Evolutionary conservation across 1,284 basidiomycete genomes (phyloP), one percentile per base, ranked within the genome.

Genomic region (Psilocybe mexicana): DNA sequence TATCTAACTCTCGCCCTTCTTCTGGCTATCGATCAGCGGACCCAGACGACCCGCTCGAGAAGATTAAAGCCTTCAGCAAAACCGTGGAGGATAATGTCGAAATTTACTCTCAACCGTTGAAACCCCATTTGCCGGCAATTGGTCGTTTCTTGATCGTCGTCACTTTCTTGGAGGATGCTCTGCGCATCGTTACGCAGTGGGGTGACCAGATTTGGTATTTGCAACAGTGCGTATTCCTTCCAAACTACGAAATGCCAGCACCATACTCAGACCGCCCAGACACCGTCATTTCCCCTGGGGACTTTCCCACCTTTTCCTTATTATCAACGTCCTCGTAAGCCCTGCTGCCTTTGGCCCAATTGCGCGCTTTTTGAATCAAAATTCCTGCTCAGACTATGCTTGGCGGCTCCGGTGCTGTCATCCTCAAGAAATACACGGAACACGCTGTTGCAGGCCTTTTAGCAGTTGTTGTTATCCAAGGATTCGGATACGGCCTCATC

Each of bases 71-170:
- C 10, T 80, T 88, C 67, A 89, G 88, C 68, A 85, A 84, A 71
- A 85, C 89, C 73, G 83, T 94, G 59, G 97, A 99, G 78, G 97
- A 99, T 76, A 79, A 88, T 64, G 85, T 98, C 70, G 97, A 98
- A 73, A 88, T 91, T 63, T 91, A 93, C 76, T 88, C 94, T 6
- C 94, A 98, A 71, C 96, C 97, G 30, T 82, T 98, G 76, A 90
- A 92, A 74, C 97, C 97, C 52, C 90, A 96, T 74, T 83, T 99
- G 67, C 96, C 97, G 30, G 90, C 94, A 51, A 88, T 98, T 72
- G 97, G 95, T 61, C 86, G 97, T 64, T 98, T 98, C 77, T 78
- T 99, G 64, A 99, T 99, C 73, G 94, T 99, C 55, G 94, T 97
- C 44, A 99, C 96, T 4, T 99, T 99, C 79, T 79, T 96, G 72